Base-by-base conservation (phyloP, 805 yeast species). In the Zygoascus ofunaensis region DNA sequence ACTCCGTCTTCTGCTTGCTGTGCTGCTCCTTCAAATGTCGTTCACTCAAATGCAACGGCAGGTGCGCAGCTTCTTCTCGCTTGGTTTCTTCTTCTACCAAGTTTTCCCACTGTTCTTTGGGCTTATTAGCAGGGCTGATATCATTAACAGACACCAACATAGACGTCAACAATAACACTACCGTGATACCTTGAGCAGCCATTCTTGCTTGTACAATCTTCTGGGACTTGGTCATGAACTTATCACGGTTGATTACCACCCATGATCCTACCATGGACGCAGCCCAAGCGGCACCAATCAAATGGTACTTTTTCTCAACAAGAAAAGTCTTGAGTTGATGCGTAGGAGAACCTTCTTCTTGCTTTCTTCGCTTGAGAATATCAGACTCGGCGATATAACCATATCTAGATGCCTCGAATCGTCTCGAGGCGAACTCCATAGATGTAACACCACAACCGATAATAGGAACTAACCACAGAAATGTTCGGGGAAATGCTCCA, bases 181-280 rank as follows among this genome's bases (percentile, higher is more conserved):
- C 87, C 1, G 94, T 82, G 44, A 83, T 64, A 51, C 82, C 84
- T 63, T 86, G 94, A 8, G 94, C 94, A 59, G 85, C 85, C 83
- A 85, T 85, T 74, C 94, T 79, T 26, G 94, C 94, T 60, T 82
- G 89, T 28, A 82, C 92, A 40, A 83, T 76, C 62, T 83, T 86
- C 66, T 86, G 94, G 4, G 92, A 66, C 51, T 71, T 73, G 44
- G 85, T 75, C 81, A 86, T 74, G 59, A 79, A 68, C 51, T 78
- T 80, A 61, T 86, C 95, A 54, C 73, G 75, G 65, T 83, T 79
- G 42, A 83, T 86, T 37, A 68, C 56, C 39, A 65, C 74, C 86
- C 90, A 86, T 3, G 94, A 81, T 1, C 87, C 94, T 53, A 72
- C 83, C 68, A 84, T 64, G 2, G 90, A 80, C 19, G 77, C 82